Evolutionary conservation across 352 stramenopile genomes (phyloP), one percentile per base, ranked within the genome.

Genomic region (Phytophthora hybrid): DNA sequence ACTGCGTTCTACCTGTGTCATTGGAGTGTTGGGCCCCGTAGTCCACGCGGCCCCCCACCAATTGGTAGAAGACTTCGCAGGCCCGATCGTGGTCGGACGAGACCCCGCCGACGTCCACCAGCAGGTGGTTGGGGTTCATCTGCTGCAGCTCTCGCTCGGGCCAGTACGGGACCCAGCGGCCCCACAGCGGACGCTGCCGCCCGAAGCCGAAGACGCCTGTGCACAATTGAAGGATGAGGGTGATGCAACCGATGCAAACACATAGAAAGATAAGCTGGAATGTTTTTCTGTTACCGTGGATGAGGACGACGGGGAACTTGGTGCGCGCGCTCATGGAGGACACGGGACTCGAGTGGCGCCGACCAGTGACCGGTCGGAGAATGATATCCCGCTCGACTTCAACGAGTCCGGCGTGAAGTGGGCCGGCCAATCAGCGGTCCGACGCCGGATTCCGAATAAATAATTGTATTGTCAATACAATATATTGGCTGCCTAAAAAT

Each of bases 61-160:
- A 71, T 57, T 92, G 84, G 73, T 83, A 93, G 55, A 93, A 93
- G 2, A 73, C 63, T 57, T 93, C 87, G 55, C 83, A 91, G 0
- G 83, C 83, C 51, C 87, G 82, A 65, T 93, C 87, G 65, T 93
- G 82, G 60, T 92, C 83, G 5, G 87, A 93, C 5, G 87, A 90
- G 21, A 87, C 71, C 32, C 73, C 61, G 26, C 86, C 86, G 11
- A 93, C 82, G 59, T 92, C 83, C 19, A 91, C 71, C 1, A 93
- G 62, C 31, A 86, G 21, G 54, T 92, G 84, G 72, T 92, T 92
- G 18, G 81, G 70, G 51, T 88, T 82, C 11, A 92, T 60, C 7
- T 56, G 61, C n/a, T 78, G 58, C 11, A 93, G 73, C 37, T 80
- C 75, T 4, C 59, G 58, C 63, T 89, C 78, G 16, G 86, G 86